Evolutionary conservation across 495 filamentous ascomycete genomes (phyloP).

Genomic region (Alectoria sarmentosa): DNA sequence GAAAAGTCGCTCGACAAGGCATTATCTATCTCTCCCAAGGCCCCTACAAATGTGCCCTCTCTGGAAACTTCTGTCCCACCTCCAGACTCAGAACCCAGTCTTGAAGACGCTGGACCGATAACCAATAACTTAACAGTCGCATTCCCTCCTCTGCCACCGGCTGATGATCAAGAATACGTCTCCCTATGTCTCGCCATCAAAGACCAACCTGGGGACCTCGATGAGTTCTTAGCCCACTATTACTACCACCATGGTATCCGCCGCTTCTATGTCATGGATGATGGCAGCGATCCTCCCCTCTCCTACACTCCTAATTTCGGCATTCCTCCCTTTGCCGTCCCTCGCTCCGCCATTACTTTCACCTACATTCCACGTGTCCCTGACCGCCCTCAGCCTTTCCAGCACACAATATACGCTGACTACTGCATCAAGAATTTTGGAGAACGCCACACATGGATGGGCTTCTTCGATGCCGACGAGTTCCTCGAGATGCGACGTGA

Average conservation of each 20-base stretch:
- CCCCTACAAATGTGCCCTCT: neutral
- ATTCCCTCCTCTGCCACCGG: conserved; percentile 14
- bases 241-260: conserved; percentile 28
- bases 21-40: neutral
- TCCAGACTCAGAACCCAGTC: neutral
- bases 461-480: conserved; percentile 16
- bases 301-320: conserved; percentile 16
- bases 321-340: conserved; percentile 16
- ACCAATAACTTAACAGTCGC: neutral
- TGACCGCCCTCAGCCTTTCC: conserved; percentile 6
- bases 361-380: conserved; percentile 8
- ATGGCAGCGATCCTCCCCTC: conserved; percentile 25
- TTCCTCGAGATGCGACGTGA: conserved; percentile 14
- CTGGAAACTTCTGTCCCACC: neutral
- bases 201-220: conserved; percentile 24
- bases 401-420: conserved; percentile 6
- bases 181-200: conserved; percentile 26
- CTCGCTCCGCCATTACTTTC: conserved; percentile 17
- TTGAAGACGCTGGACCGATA: neutral
- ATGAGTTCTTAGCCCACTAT: conserved; percentile 27
- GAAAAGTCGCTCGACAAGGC: neutral
- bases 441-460: conserved; percentile 15
- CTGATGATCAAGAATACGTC: conserved; percentile 24
- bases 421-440: conserved; percentile 10
- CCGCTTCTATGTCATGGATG: conserved; percentile 30